These are phyloP conservation scores for Geosmithia flava DNA, from an alignment of 2,329 filamentous ascomycete genomes.

Conservation along the genomic window DNA sequence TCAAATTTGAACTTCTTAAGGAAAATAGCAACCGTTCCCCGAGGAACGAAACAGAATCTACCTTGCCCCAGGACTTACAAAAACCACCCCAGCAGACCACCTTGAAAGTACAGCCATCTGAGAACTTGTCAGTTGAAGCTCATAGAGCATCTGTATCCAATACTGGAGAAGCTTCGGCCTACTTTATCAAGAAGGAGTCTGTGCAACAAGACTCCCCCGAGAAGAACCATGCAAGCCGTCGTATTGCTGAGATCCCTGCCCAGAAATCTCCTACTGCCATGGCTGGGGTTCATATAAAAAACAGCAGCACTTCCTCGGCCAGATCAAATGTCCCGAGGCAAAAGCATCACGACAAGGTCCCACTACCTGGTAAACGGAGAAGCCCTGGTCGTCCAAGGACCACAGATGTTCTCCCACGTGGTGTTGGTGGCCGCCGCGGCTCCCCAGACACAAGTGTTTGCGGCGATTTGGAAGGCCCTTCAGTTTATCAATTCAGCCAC, in stretches of 20 bases:
- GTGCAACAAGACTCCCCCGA: background rate
- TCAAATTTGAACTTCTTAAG: background rate
- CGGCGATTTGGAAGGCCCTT: conserved; percentile 17
- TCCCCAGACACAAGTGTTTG: conserved; percentile 9
- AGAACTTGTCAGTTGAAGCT: background rate
- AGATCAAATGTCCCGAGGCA: background rate
- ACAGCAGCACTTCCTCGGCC: background rate
- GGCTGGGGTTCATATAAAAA: background rate
- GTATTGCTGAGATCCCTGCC: background rate
- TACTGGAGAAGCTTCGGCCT: background rate
- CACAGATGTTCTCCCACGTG: background rate
- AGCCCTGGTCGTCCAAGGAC: background rate
- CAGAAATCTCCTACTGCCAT: background rate
- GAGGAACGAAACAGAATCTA: background rate
- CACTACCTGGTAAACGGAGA: background rate
- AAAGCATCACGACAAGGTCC: background rate
- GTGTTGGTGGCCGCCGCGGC: background rate
- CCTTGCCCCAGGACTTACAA: background rate
- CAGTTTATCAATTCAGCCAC: background rate
- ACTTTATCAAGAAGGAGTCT: background rate
- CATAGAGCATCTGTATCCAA: background rate
- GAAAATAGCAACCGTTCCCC: background rate
- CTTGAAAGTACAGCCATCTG: background rate
- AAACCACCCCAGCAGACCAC: background rate
- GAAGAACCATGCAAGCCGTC: background rate